Percentiles rank a stretch among this genome's conserved stretches.
Evolutionary conservation across 179 eudicot genomes (phyloP).

Genomic region (Beta lomatogona): DNA sequence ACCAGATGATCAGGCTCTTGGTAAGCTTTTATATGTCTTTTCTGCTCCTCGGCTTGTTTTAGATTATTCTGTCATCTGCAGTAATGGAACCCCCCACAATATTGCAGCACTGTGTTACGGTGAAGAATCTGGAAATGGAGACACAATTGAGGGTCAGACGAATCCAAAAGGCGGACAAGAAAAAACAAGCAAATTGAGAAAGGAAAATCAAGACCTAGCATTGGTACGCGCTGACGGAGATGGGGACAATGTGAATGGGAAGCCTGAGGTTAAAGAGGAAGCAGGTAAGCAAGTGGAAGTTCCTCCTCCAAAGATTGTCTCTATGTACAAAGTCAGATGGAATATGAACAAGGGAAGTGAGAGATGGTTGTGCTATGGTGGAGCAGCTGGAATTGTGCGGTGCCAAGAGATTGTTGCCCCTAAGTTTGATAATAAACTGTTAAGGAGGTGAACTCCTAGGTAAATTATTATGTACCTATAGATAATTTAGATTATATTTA

Average conservation of each 20-base stretch:
- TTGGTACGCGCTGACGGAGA: conserved; percentile 32
- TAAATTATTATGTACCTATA: not conserved
- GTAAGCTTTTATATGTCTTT: conserved; percentile 30
- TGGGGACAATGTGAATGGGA: conserved; percentile 14
- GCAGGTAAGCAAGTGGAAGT: conserved; percentile 34
- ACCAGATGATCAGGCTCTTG: conserved; percentile 37
- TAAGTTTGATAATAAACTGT: conserved; percentile 28
- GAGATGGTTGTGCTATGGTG: conserved; percentile 91
- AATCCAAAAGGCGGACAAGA: conserved; percentile 27
- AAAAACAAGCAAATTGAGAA: conserved; percentile 26
- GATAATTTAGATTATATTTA: not conserved
- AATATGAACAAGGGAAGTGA: conserved; percentile 88
- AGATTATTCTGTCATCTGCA: not conserved
- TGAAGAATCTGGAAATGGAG: conserved; percentile 40
- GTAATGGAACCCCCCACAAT: conserved; percentile 1
- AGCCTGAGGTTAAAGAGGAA: conserved; percentile 15
- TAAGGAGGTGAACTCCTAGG: conserved; percentile 19
- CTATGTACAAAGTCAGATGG: conserved; percentile 92
- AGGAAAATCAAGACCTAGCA: conserved; percentile 31
- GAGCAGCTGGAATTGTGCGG: conserved; percentile 86
- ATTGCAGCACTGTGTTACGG: conserved; percentile 51
- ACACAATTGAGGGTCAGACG: conserved; percentile 13
- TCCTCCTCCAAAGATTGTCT: conserved; percentile 61
- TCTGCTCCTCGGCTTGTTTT: not conserved
- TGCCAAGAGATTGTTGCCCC: conserved; percentile 63